Percentiles rank a stretch among this genome's conserved stretches.
Evolutionary conservation across 352 stramenopile genomes (phyloP).

Genomic region (Elongisporangium undulatum): DNA sequence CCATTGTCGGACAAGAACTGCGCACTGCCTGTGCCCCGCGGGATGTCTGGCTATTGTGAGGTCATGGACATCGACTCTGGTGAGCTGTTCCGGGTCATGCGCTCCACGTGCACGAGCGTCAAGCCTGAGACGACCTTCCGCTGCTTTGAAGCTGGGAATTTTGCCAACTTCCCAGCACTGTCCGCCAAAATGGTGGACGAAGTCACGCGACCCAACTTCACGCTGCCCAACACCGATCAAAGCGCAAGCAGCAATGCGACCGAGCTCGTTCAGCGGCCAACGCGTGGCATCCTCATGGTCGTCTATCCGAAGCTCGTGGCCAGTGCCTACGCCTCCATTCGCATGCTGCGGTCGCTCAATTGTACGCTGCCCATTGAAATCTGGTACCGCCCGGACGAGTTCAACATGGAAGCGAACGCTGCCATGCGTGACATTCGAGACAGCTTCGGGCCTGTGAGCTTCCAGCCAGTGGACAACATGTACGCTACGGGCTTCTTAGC

Average conservation of each 20-base stretch:
- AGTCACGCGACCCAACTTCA: constrained; percentile 9
- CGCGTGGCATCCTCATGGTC: constrained; percentile 42
- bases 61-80: constrained; percentile 26
- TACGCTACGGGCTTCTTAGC: constrained; percentile 36
- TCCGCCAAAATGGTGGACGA: constrained; percentile 11
- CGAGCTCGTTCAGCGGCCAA: not conserved
- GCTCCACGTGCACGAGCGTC: constrained; percentile 26
- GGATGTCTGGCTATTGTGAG: constrained; percentile 39
- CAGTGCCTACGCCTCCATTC: constrained; percentile 30
- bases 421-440: not conserved
- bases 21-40: constrained; percentile 15
- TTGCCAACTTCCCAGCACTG: constrained; percentile 28
- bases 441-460: constrained; percentile 13
- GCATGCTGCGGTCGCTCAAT: constrained; percentile 25
- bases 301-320: constrained; percentile 44
- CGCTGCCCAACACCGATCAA: constrained; percentile 9
- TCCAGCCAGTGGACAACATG: constrained; percentile 22
- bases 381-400: constrained; percentile 46
- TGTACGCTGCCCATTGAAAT: constrained; percentile 57
- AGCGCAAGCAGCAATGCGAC: not conserved
- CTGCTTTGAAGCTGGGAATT: constrained; percentile 38
- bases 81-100: constrained; percentile 35
- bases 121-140: constrained; percentile 24
- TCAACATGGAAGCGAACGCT: constrained; percentile 7
- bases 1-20: constrained; percentile 18